Percentiles rank a stretch among this genome's conserved stretches.
These are phyloP conservation scores for Oleoguttula mirabilis DNA, from an alignment of 495 filamentous ascomycete genomes.

Conservation along the genomic window DNA sequence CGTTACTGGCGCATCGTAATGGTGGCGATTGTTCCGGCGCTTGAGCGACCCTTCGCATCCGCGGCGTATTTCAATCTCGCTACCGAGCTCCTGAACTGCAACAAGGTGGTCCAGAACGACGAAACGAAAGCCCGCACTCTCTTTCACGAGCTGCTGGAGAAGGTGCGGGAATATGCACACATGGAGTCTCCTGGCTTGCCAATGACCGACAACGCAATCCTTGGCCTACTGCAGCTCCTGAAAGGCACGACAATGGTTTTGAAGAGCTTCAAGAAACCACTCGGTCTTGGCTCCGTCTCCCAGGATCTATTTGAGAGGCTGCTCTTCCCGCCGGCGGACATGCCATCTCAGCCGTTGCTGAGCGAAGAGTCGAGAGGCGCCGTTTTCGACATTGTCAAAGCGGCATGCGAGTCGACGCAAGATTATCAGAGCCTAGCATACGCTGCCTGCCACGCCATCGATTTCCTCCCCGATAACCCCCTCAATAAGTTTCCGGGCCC, in stretches of 20 bases:
- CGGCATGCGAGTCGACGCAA: background rate
- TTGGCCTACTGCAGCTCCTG: constrained; percentile 9
- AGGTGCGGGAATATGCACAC: constrained; percentile 7
- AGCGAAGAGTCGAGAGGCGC: constrained; percentile 1
- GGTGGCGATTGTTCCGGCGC: background rate
- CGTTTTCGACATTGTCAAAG: constrained; percentile 10
- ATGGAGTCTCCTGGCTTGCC: constrained; percentile 1
- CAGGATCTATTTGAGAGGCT: constrained; percentile 1
- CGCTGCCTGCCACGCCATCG: background rate
- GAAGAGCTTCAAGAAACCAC: constrained; percentile 14
- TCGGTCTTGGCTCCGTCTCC: constrained; percentile 1
- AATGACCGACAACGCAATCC: constrained; percentile 3
- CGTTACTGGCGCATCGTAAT: constrained; percentile 3
- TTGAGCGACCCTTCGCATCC: background rate
- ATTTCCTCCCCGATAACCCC: background rate
- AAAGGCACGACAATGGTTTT: background rate
- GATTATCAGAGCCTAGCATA: constrained; percentile 7
- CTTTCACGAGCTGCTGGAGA: background rate
- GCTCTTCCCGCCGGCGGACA: constrained; percentile 5
- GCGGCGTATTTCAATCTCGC: constrained; percentile 7
- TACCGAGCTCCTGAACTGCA: background rate
- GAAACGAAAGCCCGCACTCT: constrained; percentile 6
- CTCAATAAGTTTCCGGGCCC: constrained; percentile 4
- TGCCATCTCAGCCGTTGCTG: constrained; percentile 1
- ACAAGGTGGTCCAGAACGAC: background rate